Conservation (phyloP, 31 red algal genomes). For the Pterothamnion heteromorphum region DNA sequence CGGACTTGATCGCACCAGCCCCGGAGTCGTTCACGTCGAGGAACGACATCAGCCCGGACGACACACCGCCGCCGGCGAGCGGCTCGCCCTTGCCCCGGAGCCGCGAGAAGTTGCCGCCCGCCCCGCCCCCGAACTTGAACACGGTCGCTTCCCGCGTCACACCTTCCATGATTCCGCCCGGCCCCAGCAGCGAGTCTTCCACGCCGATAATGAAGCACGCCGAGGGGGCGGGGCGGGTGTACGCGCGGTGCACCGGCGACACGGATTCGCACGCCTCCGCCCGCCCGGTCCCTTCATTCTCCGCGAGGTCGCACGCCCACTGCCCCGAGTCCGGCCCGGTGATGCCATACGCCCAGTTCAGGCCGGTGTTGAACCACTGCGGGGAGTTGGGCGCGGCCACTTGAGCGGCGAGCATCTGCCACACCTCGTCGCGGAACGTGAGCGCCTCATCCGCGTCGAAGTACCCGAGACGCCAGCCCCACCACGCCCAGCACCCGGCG, state of each 20-base stretch:
- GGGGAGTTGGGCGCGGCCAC: background rate
- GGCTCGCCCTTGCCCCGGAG: background rate
- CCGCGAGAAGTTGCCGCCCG: background rate
- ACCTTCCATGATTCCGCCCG: background rate
- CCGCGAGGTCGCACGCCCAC: background rate
- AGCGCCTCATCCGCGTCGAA: background rate
- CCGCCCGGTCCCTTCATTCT: too few relatives aligned
- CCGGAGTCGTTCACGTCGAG: background rate
- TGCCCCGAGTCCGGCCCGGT: background rate
- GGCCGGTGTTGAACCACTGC: slow-evolving; percentile 27
- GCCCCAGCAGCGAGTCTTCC: background rate
- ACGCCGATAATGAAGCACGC: slow-evolving; percentile 4
- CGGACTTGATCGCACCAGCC: slow-evolving; percentile 1
- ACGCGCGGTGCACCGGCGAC: background rate
- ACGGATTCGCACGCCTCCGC: background rate
- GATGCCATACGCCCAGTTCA: slow-evolving; percentile 16
- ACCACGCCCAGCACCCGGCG: slow-evolving; percentile 5
- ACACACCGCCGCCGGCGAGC: background rate
- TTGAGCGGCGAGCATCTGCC: background rate
- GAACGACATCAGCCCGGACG: slow-evolving; percentile 3
- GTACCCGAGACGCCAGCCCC: background rate
- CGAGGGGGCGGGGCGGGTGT: background rate
- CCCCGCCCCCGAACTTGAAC: background rate
- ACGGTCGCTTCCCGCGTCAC: background rate
- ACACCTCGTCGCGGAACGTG: background rate